Base-by-base conservation (phyloP, 352 stramenopile genomes). In the Phytopythium ostracodes region DNA sequence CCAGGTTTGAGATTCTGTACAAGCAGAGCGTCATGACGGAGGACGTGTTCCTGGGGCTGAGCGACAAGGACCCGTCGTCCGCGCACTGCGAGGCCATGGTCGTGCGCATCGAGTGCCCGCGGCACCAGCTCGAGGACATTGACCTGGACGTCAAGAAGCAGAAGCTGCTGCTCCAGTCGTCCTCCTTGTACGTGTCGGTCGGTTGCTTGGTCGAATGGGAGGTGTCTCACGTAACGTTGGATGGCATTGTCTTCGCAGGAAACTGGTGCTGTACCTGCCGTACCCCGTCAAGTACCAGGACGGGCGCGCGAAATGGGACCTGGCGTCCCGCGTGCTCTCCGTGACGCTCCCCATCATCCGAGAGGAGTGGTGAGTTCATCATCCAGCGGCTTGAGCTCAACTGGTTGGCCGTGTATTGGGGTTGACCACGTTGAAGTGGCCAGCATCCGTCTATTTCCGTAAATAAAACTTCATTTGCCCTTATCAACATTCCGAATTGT, bases 21-120 rank as follows among this genome's bases (percentile, higher is more conserved):
- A 92, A 93, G 70, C 87, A 96, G 67, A 87, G 71, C 36, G 83
- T 96, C 40, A 92, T 91, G 84, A 90, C 84, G 0, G 87, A 96
- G 56, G 84, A 92, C 62, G 77, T 96, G 60, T 96, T 91, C 42
- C 76, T 96, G 27, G 85, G 85, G 1, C 65, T 94, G 18, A 82
- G 80, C 50, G 85, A 94, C 61, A 92, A 92, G 57, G 87, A 96
- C 46, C 85, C 85, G n/a, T 94, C 84, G 20, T 88, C 77, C 1
- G 78, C 82, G 4, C 75, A 91, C 52, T 96, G 87, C 56, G 81
- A 93, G 55, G 81, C 81, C 25, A 89, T 94, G 73, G 80, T 93
- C 40, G 72, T 96, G 56, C 81, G 84, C 27, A 63, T 96, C 31
- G 67, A 81, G 29, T 91, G 88, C 63, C 85, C 85, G 8, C 51